Percentiles rank a stretch among this genome's conserved stretches.
Evolutionary conservation across 805 yeast species (phyloP).

Genomic region (Kuraishia molischiana): DNA sequence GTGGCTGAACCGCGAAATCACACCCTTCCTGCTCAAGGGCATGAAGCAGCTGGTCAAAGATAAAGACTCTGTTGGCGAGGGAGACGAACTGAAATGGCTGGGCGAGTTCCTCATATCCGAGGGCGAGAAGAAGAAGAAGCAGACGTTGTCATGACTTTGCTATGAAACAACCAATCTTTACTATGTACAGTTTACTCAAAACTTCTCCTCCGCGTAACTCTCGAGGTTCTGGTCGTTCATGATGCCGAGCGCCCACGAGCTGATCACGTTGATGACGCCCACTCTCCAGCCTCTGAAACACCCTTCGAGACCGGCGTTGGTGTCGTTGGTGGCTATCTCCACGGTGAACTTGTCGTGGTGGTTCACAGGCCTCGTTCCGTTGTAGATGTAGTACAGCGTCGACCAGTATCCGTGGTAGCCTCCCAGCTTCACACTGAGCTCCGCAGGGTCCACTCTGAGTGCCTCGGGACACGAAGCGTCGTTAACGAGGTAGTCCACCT

Average conservation of each 20-base stretch:
- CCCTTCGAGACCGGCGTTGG: constrained; percentile 35
- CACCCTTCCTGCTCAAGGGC: constrained; percentile 33
- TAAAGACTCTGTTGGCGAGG: constrained; percentile 17
- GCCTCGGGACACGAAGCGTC: constrained; percentile 26
- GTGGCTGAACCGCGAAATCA: constrained; percentile 37
- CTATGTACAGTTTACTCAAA: constrained; percentile 8
- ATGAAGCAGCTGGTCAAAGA: constrained; percentile 23
- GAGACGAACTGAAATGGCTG: constrained; percentile 27
- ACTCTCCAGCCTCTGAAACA: constrained; percentile 90
- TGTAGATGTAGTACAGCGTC: constrained; percentile 38
- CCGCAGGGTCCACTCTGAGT: constrained; percentile 33
- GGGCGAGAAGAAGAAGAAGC: constrained; percentile 4
- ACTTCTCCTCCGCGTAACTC: constrained; percentile 29
- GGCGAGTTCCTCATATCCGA: constrained; percentile 27
- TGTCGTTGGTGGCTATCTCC: constrained; percentile 11
- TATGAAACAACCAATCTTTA: no score
- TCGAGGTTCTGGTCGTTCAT: constrained; percentile 40
- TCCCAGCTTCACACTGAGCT: constrained; percentile 50
- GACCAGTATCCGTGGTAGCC: constrained; percentile 46
- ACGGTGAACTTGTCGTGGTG: constrained; percentile 10
- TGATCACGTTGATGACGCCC: constrained; percentile 67
- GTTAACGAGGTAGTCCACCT: constrained; percentile 51
- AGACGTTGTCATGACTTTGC: no score
- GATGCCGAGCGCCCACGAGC: constrained; percentile 72
- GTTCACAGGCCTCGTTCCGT: constrained; percentile 22